A percentile compares a stretch with the other conserved stretches of the same genome.
phyloP scores from a whole-genome alignment of 768 basidiomycete genomes.

The Auricularia auricula-judae region DNA sequence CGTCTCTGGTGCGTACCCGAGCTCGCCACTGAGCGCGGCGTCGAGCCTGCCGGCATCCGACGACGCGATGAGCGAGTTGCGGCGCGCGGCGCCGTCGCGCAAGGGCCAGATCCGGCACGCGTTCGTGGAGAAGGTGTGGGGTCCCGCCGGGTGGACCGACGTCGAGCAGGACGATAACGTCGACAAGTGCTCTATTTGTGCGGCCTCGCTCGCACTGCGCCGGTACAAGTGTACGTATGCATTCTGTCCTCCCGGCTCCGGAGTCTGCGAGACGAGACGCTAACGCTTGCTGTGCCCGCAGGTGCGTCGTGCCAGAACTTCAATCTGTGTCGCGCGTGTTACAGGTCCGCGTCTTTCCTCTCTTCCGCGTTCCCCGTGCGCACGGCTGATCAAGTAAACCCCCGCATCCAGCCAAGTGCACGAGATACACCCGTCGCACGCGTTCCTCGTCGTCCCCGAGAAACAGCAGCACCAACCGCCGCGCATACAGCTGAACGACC shows the following conservation, averaged over 20 bases:
- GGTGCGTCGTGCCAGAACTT: constrained; percentile 63
- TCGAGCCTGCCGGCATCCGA: constrained; percentile 33
- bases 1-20: constrained; percentile 26
- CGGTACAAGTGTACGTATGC: constrained; percentile 60
- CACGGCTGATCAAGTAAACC: no score
- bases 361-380: neutral
- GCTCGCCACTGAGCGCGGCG: constrained; percentile 10
- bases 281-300: constrained; percentile 4
- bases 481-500: constrained; percentile 27
- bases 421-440: constrained; percentile 82
- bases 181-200: constrained; percentile 72
- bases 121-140: constrained; percentile 82
- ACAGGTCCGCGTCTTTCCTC: constrained; percentile 38
- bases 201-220: constrained; percentile 42
- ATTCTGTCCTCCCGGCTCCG: no score
- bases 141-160: constrained; percentile 72
- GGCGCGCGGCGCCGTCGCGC: constrained; percentile 53
- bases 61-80: constrained; percentile 44
- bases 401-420: constrained; percentile 59
- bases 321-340: constrained; percentile 74
- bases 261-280: neutral
- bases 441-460: constrained; percentile 75
- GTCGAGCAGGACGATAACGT: constrained; percentile 71
- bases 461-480: constrained; percentile 20
- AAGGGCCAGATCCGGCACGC: constrained; percentile 77